Evolutionary conservation across 345 rosid species (phyloP).

Genomic region (Toxicodendron radicans): DNA sequence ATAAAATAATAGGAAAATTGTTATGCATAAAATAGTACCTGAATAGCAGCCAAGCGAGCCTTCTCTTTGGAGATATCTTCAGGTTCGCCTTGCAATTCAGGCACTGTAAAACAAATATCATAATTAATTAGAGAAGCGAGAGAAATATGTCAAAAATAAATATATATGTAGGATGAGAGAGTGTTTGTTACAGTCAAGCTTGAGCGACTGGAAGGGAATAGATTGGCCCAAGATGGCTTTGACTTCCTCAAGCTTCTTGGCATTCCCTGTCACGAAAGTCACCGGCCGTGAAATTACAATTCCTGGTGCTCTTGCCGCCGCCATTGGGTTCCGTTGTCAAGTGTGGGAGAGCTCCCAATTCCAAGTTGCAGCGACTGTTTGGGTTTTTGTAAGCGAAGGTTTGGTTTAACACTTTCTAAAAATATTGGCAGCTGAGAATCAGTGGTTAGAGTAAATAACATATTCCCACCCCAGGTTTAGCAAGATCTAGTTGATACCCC

Average conservation of each 20-base stretch:
- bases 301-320: conserved; percentile 42
- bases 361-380: no score
- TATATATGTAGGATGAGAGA: neutral
- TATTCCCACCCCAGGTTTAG: no score
- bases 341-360: no score
- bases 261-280: conserved; percentile 92
- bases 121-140: neutral
- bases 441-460: no score
- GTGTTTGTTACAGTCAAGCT: conserved; percentile 64
- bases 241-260: conserved; percentile 95
- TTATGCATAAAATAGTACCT: conserved; percentile 36
- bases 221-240: conserved; percentile 78
- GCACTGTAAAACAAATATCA: conserved; percentile 44
- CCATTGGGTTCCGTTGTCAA: conserved; percentile 24
- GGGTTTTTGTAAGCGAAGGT: no score
- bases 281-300: conserved; percentile 63
- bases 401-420: no score
- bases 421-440: no score
- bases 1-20: neutral
- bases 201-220: conserved; percentile 81
- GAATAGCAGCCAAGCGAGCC: conserved; percentile 85
- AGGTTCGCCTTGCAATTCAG: conserved; percentile 95
- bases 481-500: no score
- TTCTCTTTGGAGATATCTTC: conserved; percentile 84
- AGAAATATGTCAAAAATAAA: no score